phyloP scores from a whole-genome alignment of 208 protist species.

The Lotmaria passim region DNA sequence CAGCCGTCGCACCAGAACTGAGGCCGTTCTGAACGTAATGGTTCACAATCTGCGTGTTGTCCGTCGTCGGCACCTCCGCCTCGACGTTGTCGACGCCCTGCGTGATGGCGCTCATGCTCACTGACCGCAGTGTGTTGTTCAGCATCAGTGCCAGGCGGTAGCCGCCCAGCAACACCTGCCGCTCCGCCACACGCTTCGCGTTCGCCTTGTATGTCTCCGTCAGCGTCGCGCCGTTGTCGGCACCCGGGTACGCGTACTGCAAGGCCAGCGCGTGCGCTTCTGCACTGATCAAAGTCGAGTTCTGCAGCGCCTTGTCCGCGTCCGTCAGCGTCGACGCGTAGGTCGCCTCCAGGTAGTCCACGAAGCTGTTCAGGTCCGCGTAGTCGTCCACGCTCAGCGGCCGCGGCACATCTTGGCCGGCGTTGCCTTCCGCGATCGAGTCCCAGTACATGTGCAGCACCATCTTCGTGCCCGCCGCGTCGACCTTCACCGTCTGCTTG shows the following conservation, averaged over 20 bases:
- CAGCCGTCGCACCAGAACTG: slow-evolving; percentile 26
- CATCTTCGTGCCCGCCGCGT: slow-evolving; percentile 29
- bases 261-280: slow-evolving; percentile 16
- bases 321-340: slow-evolving; percentile 44
- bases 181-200: slow-evolving; percentile 20
- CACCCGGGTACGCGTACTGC: slow-evolving; percentile 41
- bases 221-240: slow-evolving; percentile 31
- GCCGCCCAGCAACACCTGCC: slow-evolving; percentile 25
- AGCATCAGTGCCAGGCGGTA: slow-evolving; percentile 35
- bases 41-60: slow-evolving; percentile 3
- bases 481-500: slow-evolving; percentile 27
- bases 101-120: slow-evolving; percentile 4
- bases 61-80: slow-evolving; percentile 8
- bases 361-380: slow-evolving; percentile 34
- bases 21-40: slow-evolving; percentile 25
- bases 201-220: slow-evolving; percentile 36
- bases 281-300: neutral
- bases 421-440: slow-evolving; percentile 42
- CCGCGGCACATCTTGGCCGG: slow-evolving; percentile 16
- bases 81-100: slow-evolving; percentile 25
- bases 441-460: slow-evolving; percentile 65
- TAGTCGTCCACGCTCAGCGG: slow-evolving; percentile 41
- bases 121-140: slow-evolving; percentile 23
- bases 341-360: slow-evolving; percentile 44
- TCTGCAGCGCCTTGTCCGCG: slow-evolving; percentile 16